Evolutionary conservation across 2,329 filamentous ascomycete species (phyloP), one percentile per base, ranked within the genome.

Genomic region (Trichoderma cornu-damae): DNA sequence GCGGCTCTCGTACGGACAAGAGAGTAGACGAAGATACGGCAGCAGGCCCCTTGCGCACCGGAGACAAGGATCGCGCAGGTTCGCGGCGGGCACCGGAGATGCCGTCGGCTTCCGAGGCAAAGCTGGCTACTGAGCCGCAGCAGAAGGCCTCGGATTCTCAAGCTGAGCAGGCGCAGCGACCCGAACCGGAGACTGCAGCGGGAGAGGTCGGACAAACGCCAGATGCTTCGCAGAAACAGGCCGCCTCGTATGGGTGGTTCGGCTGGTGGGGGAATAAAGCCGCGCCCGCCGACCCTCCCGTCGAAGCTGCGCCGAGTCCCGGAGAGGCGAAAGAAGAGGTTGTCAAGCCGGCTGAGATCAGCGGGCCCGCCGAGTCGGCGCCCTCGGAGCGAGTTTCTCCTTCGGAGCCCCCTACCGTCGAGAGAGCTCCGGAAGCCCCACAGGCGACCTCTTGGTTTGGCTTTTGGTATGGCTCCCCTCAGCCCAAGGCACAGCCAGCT

Each of bases 181-280:
- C 42, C 18, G 42, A 20, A 9, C 14, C 8, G 11, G 70, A 62
- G 68, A 72, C 55, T 60, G 63, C 11, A 59, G 63, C 48, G 7
- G 20, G 50, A 24, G 32, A 59, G 54, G 26, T 48, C 28, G 38
- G 16, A 11, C 30, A 51, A 28, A 22, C 35, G 16, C 6, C 34
- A 35, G 38, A 48, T 40, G 47, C 38, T 28, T 11, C 52, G n/a
- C 51, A 34, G 32, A 26, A 60, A 20, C 67, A 67, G 4, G 59
- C 63, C 20, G 63, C 72, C 20, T 72, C 78, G 6, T 75, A 78
- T 24, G 74, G 79, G 18, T 85, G 82, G 82, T 68, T 84, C 14
- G 76, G 79, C 30, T 84, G 82, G 81, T 71, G 81, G 65, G 71
- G 80, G 65, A 66, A 65, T 14, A 69, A 60, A 48, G 61, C 63